phyloP scores from a whole-genome alignment of 208 protist genomes.

The Crithidia bombi region DNA sequence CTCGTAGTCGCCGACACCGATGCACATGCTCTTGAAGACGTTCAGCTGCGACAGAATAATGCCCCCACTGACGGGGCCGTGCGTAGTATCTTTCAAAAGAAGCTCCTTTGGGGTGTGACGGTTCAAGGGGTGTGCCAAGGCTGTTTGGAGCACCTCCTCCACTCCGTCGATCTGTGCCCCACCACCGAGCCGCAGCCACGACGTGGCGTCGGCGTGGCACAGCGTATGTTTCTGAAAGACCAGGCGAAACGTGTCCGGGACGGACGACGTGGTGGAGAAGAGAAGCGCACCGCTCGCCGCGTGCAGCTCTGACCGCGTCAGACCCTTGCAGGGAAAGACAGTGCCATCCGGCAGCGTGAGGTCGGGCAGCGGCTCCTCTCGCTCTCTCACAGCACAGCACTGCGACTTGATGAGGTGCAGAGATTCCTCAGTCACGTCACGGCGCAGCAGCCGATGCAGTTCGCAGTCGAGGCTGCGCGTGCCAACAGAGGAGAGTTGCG shows the following conservation, averaged over 20 bases:
- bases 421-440: slow-evolving; percentile 19
- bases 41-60: slow-evolving; percentile 76
- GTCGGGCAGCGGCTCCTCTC: slow-evolving; percentile 21
- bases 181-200: slow-evolving; percentile 57
- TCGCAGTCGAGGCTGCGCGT: slow-evolving; percentile 46
- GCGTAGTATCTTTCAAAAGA: slow-evolving; percentile 36
- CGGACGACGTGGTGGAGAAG: slow-evolving; percentile 28
- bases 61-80: slow-evolving; percentile 62
- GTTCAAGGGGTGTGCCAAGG: slow-evolving; percentile 32
- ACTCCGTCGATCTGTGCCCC: slow-evolving; percentile 28
- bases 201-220: slow-evolving; percentile 18
- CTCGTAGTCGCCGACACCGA: slow-evolving; percentile 59
- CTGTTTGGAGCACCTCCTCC: slow-evolving; percentile 26
- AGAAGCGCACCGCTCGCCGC: slow-evolving; percentile 29
- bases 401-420: slow-evolving; percentile 25
- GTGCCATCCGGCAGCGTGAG: slow-evolving; percentile 62
- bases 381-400: slow-evolving; percentile 25
- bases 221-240: slow-evolving; percentile 41
- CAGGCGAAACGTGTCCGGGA: slow-evolving; percentile 35
- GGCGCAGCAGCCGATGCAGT: slow-evolving; percentile 23
- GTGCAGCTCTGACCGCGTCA: slow-evolving; percentile 22
- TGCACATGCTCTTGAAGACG: slow-evolving; percentile 81
- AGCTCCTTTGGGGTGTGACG: slow-evolving; percentile 30
- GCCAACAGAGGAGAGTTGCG: slow-evolving; percentile 40
- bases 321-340: slow-evolving; percentile 3